Evolutionary conservation across 2,329 filamentous ascomycete species (phyloP).

Genomic region (Ophiocordyceps australis): DNA sequence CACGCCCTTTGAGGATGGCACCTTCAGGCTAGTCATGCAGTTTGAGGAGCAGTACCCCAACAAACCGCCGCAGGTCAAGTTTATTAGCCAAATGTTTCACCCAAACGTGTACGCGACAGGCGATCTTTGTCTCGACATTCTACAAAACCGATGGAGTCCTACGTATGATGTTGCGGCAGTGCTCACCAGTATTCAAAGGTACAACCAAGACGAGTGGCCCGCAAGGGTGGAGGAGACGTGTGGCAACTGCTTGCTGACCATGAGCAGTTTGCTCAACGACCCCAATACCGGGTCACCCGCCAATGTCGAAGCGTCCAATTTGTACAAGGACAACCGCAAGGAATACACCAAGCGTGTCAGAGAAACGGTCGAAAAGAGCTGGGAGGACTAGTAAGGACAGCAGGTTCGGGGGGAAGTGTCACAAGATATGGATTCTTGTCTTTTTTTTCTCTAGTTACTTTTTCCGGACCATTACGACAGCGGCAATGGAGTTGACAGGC

Average conservation of each 20-base stretch:
- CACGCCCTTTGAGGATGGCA: conserved; percentile 95
- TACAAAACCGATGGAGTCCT: conserved; percentile 96
- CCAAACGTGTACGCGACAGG: conserved; percentile 96
- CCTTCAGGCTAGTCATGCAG: conserved; percentile 94
- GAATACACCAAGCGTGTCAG: conserved; percentile 91
- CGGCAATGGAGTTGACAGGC: no score
- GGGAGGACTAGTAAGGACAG: conserved; percentile 90
- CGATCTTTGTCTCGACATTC: conserved; percentile 87
- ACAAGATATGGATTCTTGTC: no score
- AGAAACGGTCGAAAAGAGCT: conserved; percentile 98
- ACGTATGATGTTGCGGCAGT: conserved; percentile 97
- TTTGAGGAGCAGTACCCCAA: conserved; percentile 99
- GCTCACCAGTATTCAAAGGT: conserved; percentile 96
- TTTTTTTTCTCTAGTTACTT: no score
- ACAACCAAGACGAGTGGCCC: conserved; percentile 3
- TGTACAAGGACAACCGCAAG: conserved; percentile 95
- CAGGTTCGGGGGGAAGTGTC: no score
- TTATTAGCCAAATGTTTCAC: conserved; percentile 98
- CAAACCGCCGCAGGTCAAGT: conserved; percentile 94
- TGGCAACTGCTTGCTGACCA: conserved; percentile 8
- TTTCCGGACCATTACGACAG: no score
- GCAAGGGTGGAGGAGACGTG: not conserved
- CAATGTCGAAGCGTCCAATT: conserved; percentile 92
- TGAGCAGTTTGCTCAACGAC: conserved; percentile 71
- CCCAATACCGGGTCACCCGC: conserved; percentile 97